Evolutionary conservation across 2,329 filamentous ascomycete species (phyloP).

Genomic region (Nemania diffusa): DNA sequence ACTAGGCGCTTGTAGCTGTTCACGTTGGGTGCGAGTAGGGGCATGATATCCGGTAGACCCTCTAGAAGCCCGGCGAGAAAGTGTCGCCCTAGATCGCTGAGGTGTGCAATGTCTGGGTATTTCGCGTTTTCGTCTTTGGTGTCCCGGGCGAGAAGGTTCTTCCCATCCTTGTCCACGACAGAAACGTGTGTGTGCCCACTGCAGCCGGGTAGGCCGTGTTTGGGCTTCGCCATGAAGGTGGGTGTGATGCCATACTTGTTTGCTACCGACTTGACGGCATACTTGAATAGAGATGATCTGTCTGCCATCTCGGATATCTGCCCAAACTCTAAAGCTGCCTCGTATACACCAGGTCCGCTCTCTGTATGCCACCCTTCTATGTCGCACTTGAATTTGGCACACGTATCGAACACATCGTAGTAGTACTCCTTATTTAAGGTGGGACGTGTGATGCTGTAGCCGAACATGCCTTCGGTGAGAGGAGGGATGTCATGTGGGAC

Average conservation of each 20-base stretch:
- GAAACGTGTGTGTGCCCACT: slow-evolving; percentile 97
- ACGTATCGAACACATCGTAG: slow-evolving; percentile 79
- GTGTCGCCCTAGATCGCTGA: slow-evolving; percentile 90
- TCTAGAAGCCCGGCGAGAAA: slow-evolving; percentile 92
- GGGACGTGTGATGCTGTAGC: slow-evolving; percentile 80
- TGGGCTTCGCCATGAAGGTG: slow-evolving; percentile 98
- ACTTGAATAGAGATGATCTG: slow-evolving; percentile 91
- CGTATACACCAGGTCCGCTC: slow-evolving; percentile 87
- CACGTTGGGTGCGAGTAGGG: slow-evolving; percentile 89
- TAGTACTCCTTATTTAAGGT: slow-evolving; percentile 86
- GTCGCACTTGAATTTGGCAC: slow-evolving; percentile 74
- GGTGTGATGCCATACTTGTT: slow-evolving; percentile 91
- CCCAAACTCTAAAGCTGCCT: slow-evolving; percentile 92
- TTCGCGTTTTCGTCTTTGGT: slow-evolving; percentile 75
- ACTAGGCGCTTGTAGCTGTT: slow-evolving; percentile 99
- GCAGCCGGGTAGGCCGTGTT: slow-evolving; percentile 90
- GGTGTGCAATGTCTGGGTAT: slow-evolving; percentile 78
- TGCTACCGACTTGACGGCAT: slow-evolving; percentile 88
- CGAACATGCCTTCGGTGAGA: slow-evolving; percentile 84
- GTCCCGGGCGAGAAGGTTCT: slow-evolving; percentile 84
- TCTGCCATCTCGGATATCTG: slow-evolving; percentile 92
- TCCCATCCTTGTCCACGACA: slow-evolving; percentile 79
- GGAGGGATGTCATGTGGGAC: slow-evolving; percentile 71
- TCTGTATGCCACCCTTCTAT: slow-evolving; percentile 89
- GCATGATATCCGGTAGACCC: slow-evolving; percentile 95